A percentile compares a stretch with the other conserved stretches of the same genome.
phyloP scores from a whole-genome alignment of 2,329 filamentous ascomycete species.

The Aspergillus fumigatiaffinis region DNA sequence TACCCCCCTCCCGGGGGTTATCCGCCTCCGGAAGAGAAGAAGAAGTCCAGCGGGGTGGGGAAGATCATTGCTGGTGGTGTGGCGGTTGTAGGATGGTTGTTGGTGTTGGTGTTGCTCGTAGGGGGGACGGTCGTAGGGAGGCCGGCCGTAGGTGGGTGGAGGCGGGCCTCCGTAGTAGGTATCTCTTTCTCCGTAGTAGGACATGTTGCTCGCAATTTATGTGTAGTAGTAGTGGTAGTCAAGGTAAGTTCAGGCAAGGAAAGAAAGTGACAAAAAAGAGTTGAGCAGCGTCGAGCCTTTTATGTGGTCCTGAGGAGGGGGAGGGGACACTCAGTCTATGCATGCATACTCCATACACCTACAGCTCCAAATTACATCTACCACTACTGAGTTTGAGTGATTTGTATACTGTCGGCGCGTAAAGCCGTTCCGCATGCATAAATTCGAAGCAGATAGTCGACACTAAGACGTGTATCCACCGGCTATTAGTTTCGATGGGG shows the following conservation, averaged over 20 bases:
- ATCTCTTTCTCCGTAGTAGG: conserved; percentile 11
- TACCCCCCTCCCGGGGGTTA: conserved; percentile 14
- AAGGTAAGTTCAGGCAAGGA: neutral
- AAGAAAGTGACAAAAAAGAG: neutral
- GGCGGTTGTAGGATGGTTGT: neutral
- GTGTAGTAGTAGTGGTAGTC: neutral
- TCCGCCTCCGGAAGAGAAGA: conserved; percentile 19
- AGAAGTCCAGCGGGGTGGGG: conserved; percentile 46
- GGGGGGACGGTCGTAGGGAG: conserved; percentile 9
- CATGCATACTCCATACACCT: neutral
- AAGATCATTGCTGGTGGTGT: conserved; percentile 55
- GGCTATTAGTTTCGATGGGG: conserved; percentile 12
- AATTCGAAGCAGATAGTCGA: neutral
- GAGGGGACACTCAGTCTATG: neutral
- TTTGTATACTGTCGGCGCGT: neutral
- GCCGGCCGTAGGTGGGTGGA: conserved; percentile 5
- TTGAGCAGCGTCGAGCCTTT: neutral
- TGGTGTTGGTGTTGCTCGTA: neutral
- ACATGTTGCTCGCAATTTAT: conserved; percentile 4
- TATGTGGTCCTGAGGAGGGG: conserved; percentile 1
- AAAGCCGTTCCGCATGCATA: neutral
- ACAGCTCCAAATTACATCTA: neutral
- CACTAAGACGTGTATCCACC: conserved; percentile 14
- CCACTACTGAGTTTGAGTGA: no score
- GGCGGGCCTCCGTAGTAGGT: conserved; percentile 5